Evolutionary conservation across 495 filamentous ascomycete species (phyloP).

Genomic region (Talaromyces ruber): DNA sequence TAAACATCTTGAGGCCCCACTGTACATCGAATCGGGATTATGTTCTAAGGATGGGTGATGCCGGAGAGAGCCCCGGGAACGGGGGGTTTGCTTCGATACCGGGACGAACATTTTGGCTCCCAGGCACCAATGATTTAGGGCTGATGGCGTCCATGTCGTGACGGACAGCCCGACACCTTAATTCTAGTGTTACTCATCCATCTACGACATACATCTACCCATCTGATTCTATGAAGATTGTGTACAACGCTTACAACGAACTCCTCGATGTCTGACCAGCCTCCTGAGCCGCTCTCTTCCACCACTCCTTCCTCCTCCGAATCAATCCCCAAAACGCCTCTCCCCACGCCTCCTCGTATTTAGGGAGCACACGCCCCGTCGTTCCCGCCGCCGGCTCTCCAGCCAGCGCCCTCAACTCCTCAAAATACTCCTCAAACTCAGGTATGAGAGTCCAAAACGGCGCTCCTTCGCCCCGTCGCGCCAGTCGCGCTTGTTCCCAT

Average conservation of each 20-base stretch:
- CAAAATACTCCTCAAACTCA: constrained; percentile 49
- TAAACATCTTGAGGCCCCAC: not conserved
- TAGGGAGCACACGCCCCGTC: constrained; percentile 23
- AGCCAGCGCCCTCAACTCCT: constrained; percentile 34
- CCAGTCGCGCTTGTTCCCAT: constrained; percentile 45
- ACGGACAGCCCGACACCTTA: not conserved
- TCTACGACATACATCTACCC: not conserved
- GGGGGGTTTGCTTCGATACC: too few relatives aligned
- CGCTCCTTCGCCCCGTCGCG: constrained; percentile 37
- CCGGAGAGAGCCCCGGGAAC: not conserved
- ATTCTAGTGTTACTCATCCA: not conserved
- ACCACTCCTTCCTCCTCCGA: not conserved
- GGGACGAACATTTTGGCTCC: too few relatives aligned
- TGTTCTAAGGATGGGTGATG: not conserved
- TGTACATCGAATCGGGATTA: not conserved
- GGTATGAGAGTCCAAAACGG: constrained; percentile 42
- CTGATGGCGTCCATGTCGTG: not conserved
- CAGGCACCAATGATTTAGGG: not conserved
- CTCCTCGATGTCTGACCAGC: not conserved
- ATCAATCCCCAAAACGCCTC: constrained; percentile 8
- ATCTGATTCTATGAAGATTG: not conserved
- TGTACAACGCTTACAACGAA: not conserved
- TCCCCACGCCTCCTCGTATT: constrained; percentile 29
- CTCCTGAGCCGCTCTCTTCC: not conserved
- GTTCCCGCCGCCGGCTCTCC: constrained; percentile 34